Evolutionary conservation across 2,329 filamentous ascomycete species (phyloP).

Genomic region (Pseudogymnoascus sp.): DNA sequence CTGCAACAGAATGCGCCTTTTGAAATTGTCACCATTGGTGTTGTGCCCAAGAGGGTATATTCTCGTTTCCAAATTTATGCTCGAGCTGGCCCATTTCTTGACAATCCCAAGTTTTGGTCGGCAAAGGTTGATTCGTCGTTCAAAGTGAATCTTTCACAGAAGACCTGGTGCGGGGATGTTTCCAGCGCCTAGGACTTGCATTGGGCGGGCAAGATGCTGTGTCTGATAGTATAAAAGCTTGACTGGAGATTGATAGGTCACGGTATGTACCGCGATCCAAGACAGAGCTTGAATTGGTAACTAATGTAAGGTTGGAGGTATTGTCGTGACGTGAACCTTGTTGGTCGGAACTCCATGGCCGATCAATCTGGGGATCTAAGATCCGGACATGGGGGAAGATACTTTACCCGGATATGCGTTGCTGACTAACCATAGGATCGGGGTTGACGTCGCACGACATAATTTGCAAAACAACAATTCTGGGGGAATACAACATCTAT

Average conservation of each 20-base stretch:
- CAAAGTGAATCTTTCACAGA: background rate
- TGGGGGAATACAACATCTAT: background rate
- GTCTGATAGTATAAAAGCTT: background rate
- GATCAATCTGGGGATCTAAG: conserved; percentile 1
- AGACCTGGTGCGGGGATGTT: background rate
- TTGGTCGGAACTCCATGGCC: background rate
- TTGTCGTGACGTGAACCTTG: background rate
- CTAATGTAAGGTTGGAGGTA: background rate
- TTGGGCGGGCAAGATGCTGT: background rate
- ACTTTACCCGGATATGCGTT: background rate
- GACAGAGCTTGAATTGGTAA: background rate
- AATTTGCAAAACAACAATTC: background rate
- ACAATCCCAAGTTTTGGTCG: background rate
- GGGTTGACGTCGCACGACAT: conserved; percentile 7
- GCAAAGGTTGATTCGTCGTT: background rate
- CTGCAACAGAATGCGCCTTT: background rate
- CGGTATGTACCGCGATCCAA: background rate
- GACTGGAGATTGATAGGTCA: background rate
- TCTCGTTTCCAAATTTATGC: background rate
- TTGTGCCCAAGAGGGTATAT: conserved; percentile 6
- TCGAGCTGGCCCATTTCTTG: background rate
- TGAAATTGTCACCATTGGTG: background rate
- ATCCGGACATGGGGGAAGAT: background rate
- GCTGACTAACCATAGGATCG: background rate
- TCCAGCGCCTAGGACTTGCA: background rate